Conservation (phyloP, 2,329 filamentous ascomycete species). For the Monilinia fructicola region DNA sequence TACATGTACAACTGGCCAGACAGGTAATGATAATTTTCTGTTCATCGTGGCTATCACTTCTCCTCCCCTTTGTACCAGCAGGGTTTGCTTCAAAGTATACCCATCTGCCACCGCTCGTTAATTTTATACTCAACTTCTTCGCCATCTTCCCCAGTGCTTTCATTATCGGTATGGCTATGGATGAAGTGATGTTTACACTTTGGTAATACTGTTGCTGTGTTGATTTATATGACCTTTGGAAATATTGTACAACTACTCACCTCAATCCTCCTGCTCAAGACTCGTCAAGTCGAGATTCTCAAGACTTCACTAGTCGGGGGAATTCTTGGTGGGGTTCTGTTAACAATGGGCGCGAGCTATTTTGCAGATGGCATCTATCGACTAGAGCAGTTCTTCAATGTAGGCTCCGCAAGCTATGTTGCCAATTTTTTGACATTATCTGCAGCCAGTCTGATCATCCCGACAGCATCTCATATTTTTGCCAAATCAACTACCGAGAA, state of each 20-base stretch:
- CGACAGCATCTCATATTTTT: conserved; percentile 72
- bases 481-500: not conserved
- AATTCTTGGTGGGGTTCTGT: conserved; percentile 65
- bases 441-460: conserved; percentile 80
- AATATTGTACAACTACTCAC: too few relatives aligned
- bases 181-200: conserved; percentile 76
- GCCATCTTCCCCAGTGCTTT: conserved; percentile 85
- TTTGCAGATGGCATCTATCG: conserved; percentile 70
- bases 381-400: conserved; percentile 81
- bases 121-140: conserved; percentile 87
- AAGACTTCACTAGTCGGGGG: conserved; percentile 72
- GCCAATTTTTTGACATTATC: conserved; percentile 66
- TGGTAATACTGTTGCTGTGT: conserved; percentile 72
- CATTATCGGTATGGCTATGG: conserved; percentile 82
- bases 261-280: conserved; percentile 38
- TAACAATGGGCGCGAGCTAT: conserved; percentile 66
- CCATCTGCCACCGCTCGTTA: conserved; percentile 54
- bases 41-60: too few relatives aligned
- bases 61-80: conserved; percentile 39
- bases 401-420: conserved; percentile 83
- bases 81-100: conserved; percentile 72
- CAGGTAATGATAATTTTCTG: too few relatives aligned
- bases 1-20: too few relatives aligned
- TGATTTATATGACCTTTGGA: conserved; percentile 71
- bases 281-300: conserved; percentile 57